Evolutionary conservation across 2,329 filamentous ascomycete species (phyloP), one percentile per base, ranked within the genome.

Genomic region (Venturia aucupariae): DNA sequence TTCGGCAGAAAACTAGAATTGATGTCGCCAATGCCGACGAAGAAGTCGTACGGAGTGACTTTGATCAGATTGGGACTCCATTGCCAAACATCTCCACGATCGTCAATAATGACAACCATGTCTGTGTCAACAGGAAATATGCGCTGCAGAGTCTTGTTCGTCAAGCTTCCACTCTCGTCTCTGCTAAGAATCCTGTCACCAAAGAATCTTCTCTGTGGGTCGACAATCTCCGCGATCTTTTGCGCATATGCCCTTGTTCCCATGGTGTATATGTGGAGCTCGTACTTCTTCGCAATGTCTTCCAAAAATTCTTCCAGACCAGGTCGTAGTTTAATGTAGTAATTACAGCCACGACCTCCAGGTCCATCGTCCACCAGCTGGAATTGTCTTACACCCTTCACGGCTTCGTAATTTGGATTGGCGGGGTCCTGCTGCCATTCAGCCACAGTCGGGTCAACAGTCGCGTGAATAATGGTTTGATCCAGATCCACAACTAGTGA

Each of bases 41-140:
- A 99, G 77, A 99, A 99, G 74, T 97, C 93, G 74, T 96, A 99
- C 0, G 93, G 91, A 1, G 87, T 87, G 41, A 99, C 94, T 74
- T 96, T 96, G 78, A 99, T 91, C 42, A 99, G 83, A 71, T 99
- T 97, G 5, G 89, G 85, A 69, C 89, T 88, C 82, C 96, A 97
- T 69, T 88, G 86, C 94, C 94, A 99, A 8, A 99, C 93, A 74
- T 99, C 94, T 63, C 91, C 91, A 69, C 94, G 86, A 75, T 99
- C 94, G 73, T 99, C 94, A 68, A 99, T 99, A 70, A 99, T 97
- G 65, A 97, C 92, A 0, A 97, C 95, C 94, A 99, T 99, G 76
- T 96, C 93, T 6, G 93, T 97, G 76, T 95, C 95, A 66, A 96
- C 90, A 5, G 95, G 94, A 74, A 99, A 99, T 17, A 99, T 77